These are phyloP conservation scores for Dipodascus geniculatus DNA, from an alignment of 805 yeast species.

Conservation along the genomic window DNA sequence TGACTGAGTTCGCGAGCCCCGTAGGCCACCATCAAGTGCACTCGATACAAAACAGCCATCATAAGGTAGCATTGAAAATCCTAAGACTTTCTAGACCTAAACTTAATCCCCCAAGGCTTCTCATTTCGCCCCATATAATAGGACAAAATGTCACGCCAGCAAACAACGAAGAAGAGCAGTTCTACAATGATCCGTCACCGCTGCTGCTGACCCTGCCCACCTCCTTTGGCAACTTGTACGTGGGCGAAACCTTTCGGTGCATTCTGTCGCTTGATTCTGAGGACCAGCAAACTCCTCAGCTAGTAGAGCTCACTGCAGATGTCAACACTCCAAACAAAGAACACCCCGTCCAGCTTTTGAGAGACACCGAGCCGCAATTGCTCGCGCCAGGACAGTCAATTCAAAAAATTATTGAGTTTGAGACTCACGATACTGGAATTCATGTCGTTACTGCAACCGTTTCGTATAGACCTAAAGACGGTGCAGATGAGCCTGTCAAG, in stretches of 20 bases:
- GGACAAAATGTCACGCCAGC: slow-evolving; percentile 5
- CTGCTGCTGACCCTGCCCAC: slow-evolving; percentile 16
- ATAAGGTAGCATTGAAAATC: slow-evolving; percentile 17
- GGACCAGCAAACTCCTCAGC: background rate
- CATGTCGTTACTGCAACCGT: slow-evolving; percentile 18
- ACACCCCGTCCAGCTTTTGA: slow-evolving; percentile 6
- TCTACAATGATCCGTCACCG: slow-evolving; percentile 3
- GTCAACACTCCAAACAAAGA: slow-evolving; percentile 7
- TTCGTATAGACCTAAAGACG: slow-evolving; percentile 10
- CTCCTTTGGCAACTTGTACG: slow-evolving; percentile 19
- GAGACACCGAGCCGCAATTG: slow-evolving; percentile 1
- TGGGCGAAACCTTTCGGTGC: slow-evolving; percentile 4
- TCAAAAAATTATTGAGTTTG: slow-evolving; percentile 15
- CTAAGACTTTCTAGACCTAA: slow-evolving; percentile 22
- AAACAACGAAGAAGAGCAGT: slow-evolving; percentile 2
- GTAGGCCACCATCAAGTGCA: background rate
- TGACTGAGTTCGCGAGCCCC: background rate
- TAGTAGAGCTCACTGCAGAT: slow-evolving; percentile 8
- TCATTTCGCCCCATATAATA: slow-evolving; percentile 6
- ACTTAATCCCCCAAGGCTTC: slow-evolving; percentile 13
- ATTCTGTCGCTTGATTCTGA: slow-evolving; percentile 1
- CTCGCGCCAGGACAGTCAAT: slow-evolving; percentile 2
- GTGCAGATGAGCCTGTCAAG: slow-evolving; percentile 9
- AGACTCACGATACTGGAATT: slow-evolving; percentile 19
- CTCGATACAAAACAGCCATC: background rate